Evolutionary conservation across 495 filamentous ascomycete species (phyloP), one percentile per base, ranked within the genome.

Genomic region (Penicillium ochrochloron): DNA sequence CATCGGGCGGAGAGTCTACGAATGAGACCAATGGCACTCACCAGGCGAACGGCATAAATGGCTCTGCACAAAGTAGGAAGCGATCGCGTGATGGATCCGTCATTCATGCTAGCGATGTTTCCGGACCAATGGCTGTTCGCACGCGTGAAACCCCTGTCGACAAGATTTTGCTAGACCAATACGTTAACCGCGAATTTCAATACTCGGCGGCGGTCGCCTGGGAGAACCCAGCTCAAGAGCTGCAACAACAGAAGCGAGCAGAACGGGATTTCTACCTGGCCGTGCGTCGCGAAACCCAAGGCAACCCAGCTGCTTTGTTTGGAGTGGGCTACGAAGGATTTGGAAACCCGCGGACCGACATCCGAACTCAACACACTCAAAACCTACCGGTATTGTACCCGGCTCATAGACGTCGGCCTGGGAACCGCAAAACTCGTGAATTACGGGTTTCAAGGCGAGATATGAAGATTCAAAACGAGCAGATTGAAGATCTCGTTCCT

Each of bases 251-350:
- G 52, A 85, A 87, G 65, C 80, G 82, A 46, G 71, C 76, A 21
- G 86, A 91, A 69, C 74, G 77, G 19, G 78, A 88, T 44, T 85
- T 78, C 59, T 83, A 83, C 54, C 66, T 84, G 48, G 71, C 80
- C 12, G 58, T 86, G 27, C 78, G 82, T 37, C 80, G 79, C 21
- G 78, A 83, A 57, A 82, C 82, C 44, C 76, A 82, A 37, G 61
- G 71, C 52, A 82, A 89, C 69, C 89, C 89, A 12, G 88, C 80
- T 34, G 81, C 80, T 2, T 73, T 92, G 19, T 91, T 87, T 71
- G 95, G 95, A 44, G 81, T 88, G 60, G 95, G 95, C 57, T 99
- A 96, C 73, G 87, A 84, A 71, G 96, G 94, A 44, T 96, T 92
- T 74, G 95, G 93, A 41, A 99, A 97, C 74, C 86, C 88, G 31